phyloP scores from a whole-genome alignment of 108 stramenopile species.

The Heterococcus sp. region DNA sequence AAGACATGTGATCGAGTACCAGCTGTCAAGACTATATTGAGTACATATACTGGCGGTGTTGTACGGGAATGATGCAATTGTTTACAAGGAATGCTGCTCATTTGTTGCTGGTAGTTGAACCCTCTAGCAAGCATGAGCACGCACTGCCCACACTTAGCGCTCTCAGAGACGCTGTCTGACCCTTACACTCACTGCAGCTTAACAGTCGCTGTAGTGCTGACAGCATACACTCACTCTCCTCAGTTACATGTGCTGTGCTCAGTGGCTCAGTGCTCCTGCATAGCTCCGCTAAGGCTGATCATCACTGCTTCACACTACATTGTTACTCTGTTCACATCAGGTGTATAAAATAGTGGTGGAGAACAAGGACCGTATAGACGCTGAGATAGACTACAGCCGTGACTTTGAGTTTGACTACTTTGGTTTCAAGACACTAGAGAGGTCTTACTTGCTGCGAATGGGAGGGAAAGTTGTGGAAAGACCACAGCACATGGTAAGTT shows the following conservation, averaged over 20 bases:
- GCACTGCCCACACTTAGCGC: neutral
- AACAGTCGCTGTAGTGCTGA: too few species aligned
- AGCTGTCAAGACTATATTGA: neutral
- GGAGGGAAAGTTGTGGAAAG: constrained; percentile 89
- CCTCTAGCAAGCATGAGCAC: neutral
- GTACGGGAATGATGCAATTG: neutral
- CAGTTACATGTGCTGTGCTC: too few species aligned
- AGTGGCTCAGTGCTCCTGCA: too few species aligned
- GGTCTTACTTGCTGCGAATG: constrained; percentile 82
- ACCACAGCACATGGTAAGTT: constrained; percentile 86
- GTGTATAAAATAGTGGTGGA: constrained; percentile 30
- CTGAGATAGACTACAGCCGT: constrained; percentile 24
- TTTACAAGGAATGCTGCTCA: neutral
- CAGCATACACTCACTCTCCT: too few species aligned
- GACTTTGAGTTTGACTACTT: constrained; percentile 83
- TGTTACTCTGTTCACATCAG: neutral
- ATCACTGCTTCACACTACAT: too few species aligned
- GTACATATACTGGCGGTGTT: neutral
- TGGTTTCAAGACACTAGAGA: constrained; percentile 93
- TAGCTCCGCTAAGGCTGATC: too few species aligned
- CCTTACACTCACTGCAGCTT: too few species aligned
- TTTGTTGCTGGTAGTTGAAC: neutral
- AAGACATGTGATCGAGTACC: neutral
- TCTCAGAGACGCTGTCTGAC: neutral
- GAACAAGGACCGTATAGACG: constrained; percentile 25